Percentiles rank a stretch among this genome's conserved stretches.
phyloP scores from a whole-genome alignment of 331 rosid species.

The Arachis monticola region DNA sequence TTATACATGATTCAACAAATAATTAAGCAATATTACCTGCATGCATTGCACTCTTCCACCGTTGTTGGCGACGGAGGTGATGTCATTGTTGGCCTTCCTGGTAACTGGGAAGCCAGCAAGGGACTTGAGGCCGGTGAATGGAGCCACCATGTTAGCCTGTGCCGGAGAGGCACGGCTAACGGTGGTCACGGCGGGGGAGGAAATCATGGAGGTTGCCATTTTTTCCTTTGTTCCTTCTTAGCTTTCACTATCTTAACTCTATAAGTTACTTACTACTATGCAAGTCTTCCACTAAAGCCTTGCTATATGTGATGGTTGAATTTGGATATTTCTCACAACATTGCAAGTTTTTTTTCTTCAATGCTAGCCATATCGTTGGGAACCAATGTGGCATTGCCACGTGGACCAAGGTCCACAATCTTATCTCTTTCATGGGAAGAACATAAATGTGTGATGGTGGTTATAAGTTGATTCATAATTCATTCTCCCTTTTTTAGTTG shows the following conservation, averaged over 20 bases:
- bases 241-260: neutral
- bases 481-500: neutral
- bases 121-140: constrained; percentile 77
- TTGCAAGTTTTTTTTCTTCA: constrained; percentile 12
- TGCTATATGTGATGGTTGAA: constrained; percentile 46
- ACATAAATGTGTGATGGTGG: constrained; percentile 56
- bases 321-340: constrained; percentile 32
- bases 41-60: constrained; percentile 82
- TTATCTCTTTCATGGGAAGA: constrained; percentile 49
- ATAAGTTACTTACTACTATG: neutral
- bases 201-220: constrained; percentile 68
- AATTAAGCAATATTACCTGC: constrained; percentile 42
- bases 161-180: constrained; percentile 54
- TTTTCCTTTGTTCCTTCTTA: constrained; percentile 18
- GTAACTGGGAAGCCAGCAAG: constrained; percentile 57
- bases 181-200: constrained; percentile 59
- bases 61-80: constrained; percentile 66
- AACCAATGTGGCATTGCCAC: constrained; percentile 52
- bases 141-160: constrained; percentile 64
- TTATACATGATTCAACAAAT: no score
- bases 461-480: constrained; percentile 15
- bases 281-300: constrained; percentile 23
- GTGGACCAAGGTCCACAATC: constrained; percentile 52
- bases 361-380: constrained; percentile 45
- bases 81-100: constrained; percentile 65